Base-by-base conservation (phyloP, 352 stramenopile species). In the Pythium aristosporum region DNA sequence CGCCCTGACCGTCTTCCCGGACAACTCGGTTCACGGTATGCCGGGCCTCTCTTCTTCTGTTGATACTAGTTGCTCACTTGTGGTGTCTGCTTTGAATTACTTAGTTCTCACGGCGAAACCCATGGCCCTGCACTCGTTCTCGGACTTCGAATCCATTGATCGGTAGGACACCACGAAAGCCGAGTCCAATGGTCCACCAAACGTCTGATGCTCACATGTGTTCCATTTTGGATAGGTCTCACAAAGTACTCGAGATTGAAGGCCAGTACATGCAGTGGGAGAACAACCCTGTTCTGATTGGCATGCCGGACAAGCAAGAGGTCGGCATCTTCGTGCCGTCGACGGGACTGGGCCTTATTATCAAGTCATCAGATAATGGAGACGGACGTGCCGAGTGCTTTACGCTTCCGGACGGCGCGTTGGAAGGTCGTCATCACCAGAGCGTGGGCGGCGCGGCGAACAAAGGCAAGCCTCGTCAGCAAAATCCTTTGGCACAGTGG, bases 241-340 rank as follows among this genome's bases (percentile, higher is more conserved):
- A 87, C 63, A 82, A 57, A 18, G 68, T 85, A 8, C 63, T 87
- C 23, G 81, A 90, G 56, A 73, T 90, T 32, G 81, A 90, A 63
- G 84, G 68, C 39, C 73, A 87, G 52, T 82, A 85, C 56, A 88
- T 87, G 79, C 75, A 85, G 16, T 88, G 76, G 75, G 81, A 88
- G 42, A 57, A 58, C 3, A 72, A 74, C 20, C 81, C 81, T 0
- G 67, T 88, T 20, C 65, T 90, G 16, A 61, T 87, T 16, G 78
- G 68, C n/a, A 57, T 88, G 32, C 67, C 74, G 7, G 57, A 69
- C 15, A 73, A 72, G 48, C 44, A 69, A 25, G 74, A 90, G 23
- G 39, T 90, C 49, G 81, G 66, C 2, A 67, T 87, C 2, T 88
- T 90, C 43, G 75, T 90, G 7, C 81, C 81, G 3, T 80, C 79